Base-by-base conservation (phyloP, 1,139 yeast genomes). In the Scheffersomyces stambukii region DNA sequence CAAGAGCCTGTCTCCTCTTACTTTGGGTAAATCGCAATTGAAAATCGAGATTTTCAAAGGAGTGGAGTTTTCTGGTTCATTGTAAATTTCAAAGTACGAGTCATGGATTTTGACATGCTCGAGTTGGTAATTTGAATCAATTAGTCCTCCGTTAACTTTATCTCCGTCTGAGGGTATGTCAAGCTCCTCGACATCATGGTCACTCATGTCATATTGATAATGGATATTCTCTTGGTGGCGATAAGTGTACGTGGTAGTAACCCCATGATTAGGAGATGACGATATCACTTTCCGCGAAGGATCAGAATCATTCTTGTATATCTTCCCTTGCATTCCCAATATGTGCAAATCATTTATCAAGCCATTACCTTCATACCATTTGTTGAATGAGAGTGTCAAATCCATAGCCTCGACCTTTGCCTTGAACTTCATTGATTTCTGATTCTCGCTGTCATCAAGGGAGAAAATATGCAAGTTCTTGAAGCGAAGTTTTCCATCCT, bases 341-440 rank as follows among this genome's bases (percentile, higher is more conserved):
- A 81, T 59, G 32, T 79, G 81, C 25, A 81, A 54, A 39, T 77
- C 77, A 30, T 78, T 62, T 23, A 81, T 70, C 17, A 82, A 54
- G 0, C 93, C 93, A 27, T 70, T 67, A 0, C 86, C 81, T 35
- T 73, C 72, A 28, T 77, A 65, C 89, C 89, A 81, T 50, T 81
- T 81, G 25, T 67, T 64, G 38, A 81, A 72, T 1, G 83, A 76
- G 13, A 81, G 54, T 0, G 81, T 70, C 23, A 81, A 46, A 38
- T 75, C 76, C 37, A 80, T 57, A 11, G 75, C 66, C 30, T 77
- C 74, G 16, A 80, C 61, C 10, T 55, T 56, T 17, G 79, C 66
- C 8, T 58, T 51, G 19, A 66, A 57, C 12, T 41, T 41, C 12
- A 35, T 37, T 8, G 40, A 30, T 12, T 37, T 43, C n/a, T 40